Base-by-base conservation (phyloP, 768 basidiomycete genomes). In the Calocera cornea region DNA sequence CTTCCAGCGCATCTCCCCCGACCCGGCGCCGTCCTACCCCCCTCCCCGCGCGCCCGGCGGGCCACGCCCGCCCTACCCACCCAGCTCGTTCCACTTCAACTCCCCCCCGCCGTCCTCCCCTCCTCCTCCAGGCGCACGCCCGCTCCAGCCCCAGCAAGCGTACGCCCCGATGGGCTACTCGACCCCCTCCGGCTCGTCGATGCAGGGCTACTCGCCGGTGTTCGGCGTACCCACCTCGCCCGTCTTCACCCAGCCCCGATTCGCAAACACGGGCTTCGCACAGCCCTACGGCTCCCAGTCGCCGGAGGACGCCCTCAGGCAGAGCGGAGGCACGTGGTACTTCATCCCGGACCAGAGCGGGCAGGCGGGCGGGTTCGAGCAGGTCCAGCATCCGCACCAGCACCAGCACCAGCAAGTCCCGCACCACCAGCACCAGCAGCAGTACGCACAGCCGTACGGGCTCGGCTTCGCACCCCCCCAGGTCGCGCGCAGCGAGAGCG, bases 371-470 rank as follows among this genome's bases (percentile, higher is more conserved):
- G n/a, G 31, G 27, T 60, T 33, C 19, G 27, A 60, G 2, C 44
- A 47, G 24, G 8, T 8, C 16, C 44, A 47, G 27, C 54, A 41
- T 19, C 34, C 3, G 64, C 64, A 65, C 2, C 31, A 36, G 7
- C 64, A 34, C 2, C 31, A 36, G 0, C 63, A 64, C 3, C 60
- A 64, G 63, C 63, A 63, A 24, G 33, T 38, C 12, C 60, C 36
- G 29, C 44, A 40, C 29, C 60, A 19, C 54, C 49, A 60, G 60
- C 34, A 64, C 11, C 38, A 24, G 0, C 63, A 40, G 60, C 67
- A 54, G 63, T 40, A 40, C 24, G 34, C 67, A 31, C 67, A 33
- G 29, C 34, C 67, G 7, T 40, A 67, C 34, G 47, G 47, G n/a
- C 44, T 49, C 36, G 47, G 47, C 2, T 54, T 50, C 49, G 33